Evolutionary conservation across 1,284 basidiomycete species (phyloP).

Genomic region (Microbotryum lychnidis-dioicae): DNA sequence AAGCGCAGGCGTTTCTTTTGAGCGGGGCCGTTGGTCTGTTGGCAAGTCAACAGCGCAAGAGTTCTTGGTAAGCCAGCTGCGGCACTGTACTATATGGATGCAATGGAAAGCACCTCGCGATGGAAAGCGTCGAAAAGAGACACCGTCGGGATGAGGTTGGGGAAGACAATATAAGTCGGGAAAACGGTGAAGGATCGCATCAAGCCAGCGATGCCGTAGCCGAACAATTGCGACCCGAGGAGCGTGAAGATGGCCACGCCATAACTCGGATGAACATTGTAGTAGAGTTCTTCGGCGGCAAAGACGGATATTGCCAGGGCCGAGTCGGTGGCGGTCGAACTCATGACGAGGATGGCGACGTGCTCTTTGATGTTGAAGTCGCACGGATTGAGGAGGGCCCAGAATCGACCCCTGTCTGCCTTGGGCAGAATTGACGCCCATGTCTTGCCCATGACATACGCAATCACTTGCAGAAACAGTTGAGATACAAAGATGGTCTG

Average conservation of each 20-base stretch:
- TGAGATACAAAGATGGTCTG: slow-evolving; percentile 30
- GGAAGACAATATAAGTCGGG: slow-evolving; percentile 31
- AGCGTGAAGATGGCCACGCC: slow-evolving; percentile 36
- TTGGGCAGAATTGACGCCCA: slow-evolving; percentile 21
- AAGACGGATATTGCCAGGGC: slow-evolving; percentile 58
- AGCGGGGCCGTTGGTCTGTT: slow-evolving; percentile 30
- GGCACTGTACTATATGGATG: too few relatives aligned
- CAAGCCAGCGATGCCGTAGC: slow-evolving; percentile 29
- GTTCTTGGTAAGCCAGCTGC: too few relatives aligned
- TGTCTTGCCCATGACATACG: slow-evolving; percentile 24
- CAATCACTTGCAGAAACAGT: slow-evolving; percentile 31
- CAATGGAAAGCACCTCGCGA: slow-evolving; percentile 39
- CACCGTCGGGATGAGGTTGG: slow-evolving; percentile 44
- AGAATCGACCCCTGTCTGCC: slow-evolving; percentile 37
- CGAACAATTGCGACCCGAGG: slow-evolving; percentile 3
- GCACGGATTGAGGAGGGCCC: slow-evolving; percentile 31
- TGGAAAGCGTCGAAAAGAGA: slow-evolving; percentile 53
- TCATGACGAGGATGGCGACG: slow-evolving; percentile 47
- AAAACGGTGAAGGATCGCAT: slow-evolving; percentile 28
- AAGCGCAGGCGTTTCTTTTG: slow-evolving; percentile 33
- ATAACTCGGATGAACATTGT: slow-evolving; percentile 50
- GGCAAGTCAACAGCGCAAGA: too few relatives aligned
- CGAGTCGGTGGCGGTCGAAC: slow-evolving; percentile 55
- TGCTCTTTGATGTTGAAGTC: slow-evolving; percentile 34
- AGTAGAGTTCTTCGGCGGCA: slow-evolving; percentile 52